Conservation (phyloP, 768 basidiomycete species). For the Dacryopinax spathularia region DNA sequence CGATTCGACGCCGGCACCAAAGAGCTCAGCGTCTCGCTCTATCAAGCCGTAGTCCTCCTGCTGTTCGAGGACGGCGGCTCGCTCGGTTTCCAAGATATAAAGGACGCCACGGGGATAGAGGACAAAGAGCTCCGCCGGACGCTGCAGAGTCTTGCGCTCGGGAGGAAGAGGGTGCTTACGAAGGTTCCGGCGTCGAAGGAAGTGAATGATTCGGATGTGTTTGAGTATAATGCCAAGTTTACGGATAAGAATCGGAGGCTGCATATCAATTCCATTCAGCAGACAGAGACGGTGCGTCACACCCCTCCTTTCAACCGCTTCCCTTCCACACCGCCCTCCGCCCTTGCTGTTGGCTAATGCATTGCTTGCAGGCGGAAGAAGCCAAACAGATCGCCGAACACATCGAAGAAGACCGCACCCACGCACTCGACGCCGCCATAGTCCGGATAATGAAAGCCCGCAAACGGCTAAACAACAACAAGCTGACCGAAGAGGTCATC, state of each 20-base stretch:
- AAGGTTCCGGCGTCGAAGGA: slow-evolving; percentile 71
- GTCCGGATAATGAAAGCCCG: slow-evolving; percentile 91
- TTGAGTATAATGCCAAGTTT: slow-evolving; percentile 72
- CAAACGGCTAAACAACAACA: slow-evolving; percentile 68
- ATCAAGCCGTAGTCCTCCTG: slow-evolving; percentile 74
- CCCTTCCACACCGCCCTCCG: neutral
- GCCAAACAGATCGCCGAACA: slow-evolving; percentile 62
- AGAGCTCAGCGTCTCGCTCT: slow-evolving; percentile 81
- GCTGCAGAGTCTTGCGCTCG: slow-evolving; percentile 83
- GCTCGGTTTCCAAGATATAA: slow-evolving; percentile 52
- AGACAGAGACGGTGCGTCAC: slow-evolving; percentile 66
- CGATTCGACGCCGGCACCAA: slow-evolving; percentile 56
- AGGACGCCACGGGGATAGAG: slow-evolving; percentile 59
- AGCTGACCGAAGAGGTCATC: slow-evolving; percentile 69
- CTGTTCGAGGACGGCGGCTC: slow-evolving; percentile 46
- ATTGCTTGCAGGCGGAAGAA: slow-evolving; percentile 58
- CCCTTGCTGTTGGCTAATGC: neutral
- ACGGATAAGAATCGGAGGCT: slow-evolving; percentile 62
- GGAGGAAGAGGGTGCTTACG: slow-evolving; percentile 71
- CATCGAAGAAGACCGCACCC: slow-evolving; percentile 76
- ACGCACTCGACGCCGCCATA: slow-evolving; percentile 83
- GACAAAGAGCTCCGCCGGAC: slow-evolving; percentile 62
- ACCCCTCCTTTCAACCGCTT: neutral
- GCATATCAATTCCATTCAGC: slow-evolving; percentile 92
- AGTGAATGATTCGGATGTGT: slow-evolving; percentile 58